These are phyloP conservation scores for Penicillium longicatenatum DNA, from an alignment of 495 filamentous ascomycete species.

Conservation along the genomic window DNA sequence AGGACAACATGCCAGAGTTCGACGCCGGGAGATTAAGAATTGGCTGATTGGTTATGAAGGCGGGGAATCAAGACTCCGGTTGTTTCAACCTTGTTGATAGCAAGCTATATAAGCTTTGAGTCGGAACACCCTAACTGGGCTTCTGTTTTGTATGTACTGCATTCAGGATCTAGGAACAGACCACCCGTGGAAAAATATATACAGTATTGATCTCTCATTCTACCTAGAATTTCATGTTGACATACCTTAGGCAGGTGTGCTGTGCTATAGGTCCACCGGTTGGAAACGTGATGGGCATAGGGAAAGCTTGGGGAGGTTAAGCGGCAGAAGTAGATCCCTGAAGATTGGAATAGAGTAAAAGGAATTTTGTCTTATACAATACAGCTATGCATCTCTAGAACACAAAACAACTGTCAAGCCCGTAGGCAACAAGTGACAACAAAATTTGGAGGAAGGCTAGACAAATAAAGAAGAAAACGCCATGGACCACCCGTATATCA, in stretches of 20 bases:
- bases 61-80: not conserved
- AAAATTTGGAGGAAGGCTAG: slow-evolving; percentile 11
- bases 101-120: no score
- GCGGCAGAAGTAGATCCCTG: not conserved
- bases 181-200: no score
- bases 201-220: no score
- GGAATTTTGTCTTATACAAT: slow-evolving; percentile 28
- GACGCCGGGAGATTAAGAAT: not conserved
- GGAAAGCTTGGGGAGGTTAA: no score
- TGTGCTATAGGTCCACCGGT: no score
- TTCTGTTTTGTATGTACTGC: no score
- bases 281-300: no score
- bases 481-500: slow-evolving; percentile 23
- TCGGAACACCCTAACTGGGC: no score
- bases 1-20: not conserved
- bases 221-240: no score
- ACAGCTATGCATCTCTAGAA: slow-evolving; percentile 36
- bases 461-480: slow-evolving; percentile 20
- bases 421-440: slow-evolving; percentile 8
- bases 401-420: slow-evolving; percentile 14
- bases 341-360: not conserved
- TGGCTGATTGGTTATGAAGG: not conserved
- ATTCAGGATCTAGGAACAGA: no score
- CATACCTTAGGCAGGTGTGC: no score
- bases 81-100: not conserved